These are phyloP conservation scores for Herpetomonas samuelpessoai DNA, from an alignment of 208 protist species.

Conservation along the genomic window DNA sequence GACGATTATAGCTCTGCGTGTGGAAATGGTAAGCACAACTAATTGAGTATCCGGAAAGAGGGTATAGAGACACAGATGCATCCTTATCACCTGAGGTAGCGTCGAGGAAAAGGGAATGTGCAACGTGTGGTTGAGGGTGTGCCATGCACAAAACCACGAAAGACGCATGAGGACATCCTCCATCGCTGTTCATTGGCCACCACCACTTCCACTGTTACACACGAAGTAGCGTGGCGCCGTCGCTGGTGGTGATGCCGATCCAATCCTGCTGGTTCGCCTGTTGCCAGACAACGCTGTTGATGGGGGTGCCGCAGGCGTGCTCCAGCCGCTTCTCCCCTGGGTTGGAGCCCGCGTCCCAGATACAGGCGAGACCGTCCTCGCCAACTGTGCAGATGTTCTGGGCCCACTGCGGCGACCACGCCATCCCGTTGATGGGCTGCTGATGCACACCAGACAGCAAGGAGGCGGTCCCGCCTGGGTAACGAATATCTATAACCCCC, in stretches of 20 bases:
- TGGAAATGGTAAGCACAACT: too few species aligned
- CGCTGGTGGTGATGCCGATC: slow-evolving; percentile 81
- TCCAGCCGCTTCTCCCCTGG: slow-evolving; percentile 45
- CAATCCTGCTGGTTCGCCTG: slow-evolving; percentile 68
- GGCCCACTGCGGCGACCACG: slow-evolving; percentile 94
- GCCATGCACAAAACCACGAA: too few species aligned
- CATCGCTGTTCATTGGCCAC: too few species aligned
- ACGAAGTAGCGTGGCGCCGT: slow-evolving; percentile 65
- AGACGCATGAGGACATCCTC: too few species aligned
- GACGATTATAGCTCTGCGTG: too few species aligned
- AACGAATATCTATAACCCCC: slow-evolving; percentile 96
- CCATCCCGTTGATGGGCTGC: slow-evolving; percentile 94
- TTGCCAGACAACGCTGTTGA: slow-evolving; percentile 87
- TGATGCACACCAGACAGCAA: slow-evolving; percentile 81
- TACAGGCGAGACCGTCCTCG: slow-evolving; percentile 96
- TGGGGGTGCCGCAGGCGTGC: slow-evolving; percentile 59
- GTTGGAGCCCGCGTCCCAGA: slow-evolving; percentile 94
- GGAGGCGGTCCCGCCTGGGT: slow-evolving; percentile 84
- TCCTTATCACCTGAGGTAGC: too few species aligned
- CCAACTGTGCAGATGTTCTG: slow-evolving; percentile 95
- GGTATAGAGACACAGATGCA: too few species aligned
- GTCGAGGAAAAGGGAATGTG: too few species aligned
- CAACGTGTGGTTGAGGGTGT: too few species aligned
- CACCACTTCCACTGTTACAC: too few species aligned
- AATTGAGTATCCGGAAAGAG: too few species aligned